A percentile compares a stretch with the other conserved stretches of the same genome.
phyloP scores from a whole-genome alignment of 352 stramenopile genomes.

The Phytopythium boreale region DNA sequence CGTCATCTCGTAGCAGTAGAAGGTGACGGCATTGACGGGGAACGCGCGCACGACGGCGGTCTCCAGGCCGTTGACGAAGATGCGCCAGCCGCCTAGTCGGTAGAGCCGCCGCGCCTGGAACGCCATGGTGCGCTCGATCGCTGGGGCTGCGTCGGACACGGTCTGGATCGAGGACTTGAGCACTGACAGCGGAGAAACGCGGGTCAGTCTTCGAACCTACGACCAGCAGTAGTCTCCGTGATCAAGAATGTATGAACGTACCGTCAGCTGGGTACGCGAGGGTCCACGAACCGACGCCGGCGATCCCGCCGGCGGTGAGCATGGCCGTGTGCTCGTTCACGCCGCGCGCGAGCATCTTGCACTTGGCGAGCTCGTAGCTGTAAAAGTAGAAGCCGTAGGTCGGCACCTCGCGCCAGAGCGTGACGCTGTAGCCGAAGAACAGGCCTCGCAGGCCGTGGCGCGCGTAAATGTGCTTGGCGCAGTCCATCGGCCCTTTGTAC shows the following conservation, averaged over 20 bases:
- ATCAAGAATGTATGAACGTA: conserved; percentile 19
- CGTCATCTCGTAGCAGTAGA: conserved; percentile 82
- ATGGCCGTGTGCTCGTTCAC: conserved; percentile 70
- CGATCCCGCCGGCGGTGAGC: conserved; percentile 73
- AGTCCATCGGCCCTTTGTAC: conserved; percentile 68
- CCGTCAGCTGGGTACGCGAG: conserved; percentile 81
- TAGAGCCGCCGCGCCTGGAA: conserved; percentile 73
- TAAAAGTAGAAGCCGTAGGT: conserved; percentile 86
- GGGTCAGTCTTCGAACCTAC: background rate
- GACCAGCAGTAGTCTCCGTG: background rate
- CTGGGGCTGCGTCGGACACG: conserved; percentile 46
- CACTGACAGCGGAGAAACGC: conserved; percentile 27
- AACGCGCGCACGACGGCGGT: conserved; percentile 81
- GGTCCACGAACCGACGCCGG: conserved; percentile 77
- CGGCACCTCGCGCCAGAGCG: conserved; percentile 71
- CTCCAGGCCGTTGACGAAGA: conserved; percentile 77
- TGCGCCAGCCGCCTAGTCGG: conserved; percentile 50
- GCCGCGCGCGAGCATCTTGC: conserved; percentile 50
- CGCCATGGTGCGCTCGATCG: conserved; percentile 62
- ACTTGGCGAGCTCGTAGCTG: conserved; percentile 79
- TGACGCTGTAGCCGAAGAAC: conserved; percentile 75
- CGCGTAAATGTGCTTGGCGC: conserved; percentile 69
- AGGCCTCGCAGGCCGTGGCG: conserved; percentile 52
- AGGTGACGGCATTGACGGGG: conserved; percentile 83
- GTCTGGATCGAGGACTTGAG: conserved; percentile 88